Conservation (phyloP, 441 rosid genomes). For the Gossypium aridum region DNA sequence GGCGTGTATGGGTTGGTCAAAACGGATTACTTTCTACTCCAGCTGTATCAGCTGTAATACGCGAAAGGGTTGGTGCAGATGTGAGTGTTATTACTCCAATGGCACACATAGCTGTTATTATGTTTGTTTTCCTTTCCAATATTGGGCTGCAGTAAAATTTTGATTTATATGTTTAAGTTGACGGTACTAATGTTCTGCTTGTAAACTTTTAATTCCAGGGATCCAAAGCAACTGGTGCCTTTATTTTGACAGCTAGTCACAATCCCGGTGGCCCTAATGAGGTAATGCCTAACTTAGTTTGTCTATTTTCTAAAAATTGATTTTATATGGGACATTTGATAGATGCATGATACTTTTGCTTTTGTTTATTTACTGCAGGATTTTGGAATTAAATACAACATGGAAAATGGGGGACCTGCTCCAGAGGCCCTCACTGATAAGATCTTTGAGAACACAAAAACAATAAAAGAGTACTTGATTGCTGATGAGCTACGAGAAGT, state of each 20-base stretch:
- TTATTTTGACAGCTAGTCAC: conserved; percentile 97
- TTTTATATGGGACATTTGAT: neutral
- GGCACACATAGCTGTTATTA: neutral
- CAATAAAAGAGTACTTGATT: conserved; percentile 72
- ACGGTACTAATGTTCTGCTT: conserved; percentile 13
- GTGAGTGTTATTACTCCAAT: conserved; percentile 42
- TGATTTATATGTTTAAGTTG: neutral
- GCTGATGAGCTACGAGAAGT: conserved; percentile 75
- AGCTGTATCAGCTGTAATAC: conserved; percentile 94
- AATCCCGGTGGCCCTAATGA: conserved; percentile 98
- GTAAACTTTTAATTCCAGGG: conserved; percentile 47
- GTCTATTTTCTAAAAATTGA: neutral
- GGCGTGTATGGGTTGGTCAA: conserved; percentile 95
- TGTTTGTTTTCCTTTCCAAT: neutral
- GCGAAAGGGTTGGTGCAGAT: conserved; percentile 84
- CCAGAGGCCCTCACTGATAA: conserved; percentile 89
- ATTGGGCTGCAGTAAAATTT: neutral
- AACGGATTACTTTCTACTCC: conserved; percentile 95
- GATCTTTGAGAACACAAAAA: conserved; percentile 88
- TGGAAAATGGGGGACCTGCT: conserved; percentile 99
- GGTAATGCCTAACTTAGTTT: conserved; percentile 15
- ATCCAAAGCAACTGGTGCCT: conserved; percentile 84
- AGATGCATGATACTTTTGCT: neutral
- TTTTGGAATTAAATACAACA: conserved; percentile 98
- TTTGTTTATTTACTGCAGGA: conserved; percentile 44